Percentiles rank a stretch among this genome's conserved stretches.
These are phyloP conservation scores for Claviceps purpurea DNA, from an alignment of 2,329 filamentous ascomycete genomes.

Conservation along the genomic window DNA sequence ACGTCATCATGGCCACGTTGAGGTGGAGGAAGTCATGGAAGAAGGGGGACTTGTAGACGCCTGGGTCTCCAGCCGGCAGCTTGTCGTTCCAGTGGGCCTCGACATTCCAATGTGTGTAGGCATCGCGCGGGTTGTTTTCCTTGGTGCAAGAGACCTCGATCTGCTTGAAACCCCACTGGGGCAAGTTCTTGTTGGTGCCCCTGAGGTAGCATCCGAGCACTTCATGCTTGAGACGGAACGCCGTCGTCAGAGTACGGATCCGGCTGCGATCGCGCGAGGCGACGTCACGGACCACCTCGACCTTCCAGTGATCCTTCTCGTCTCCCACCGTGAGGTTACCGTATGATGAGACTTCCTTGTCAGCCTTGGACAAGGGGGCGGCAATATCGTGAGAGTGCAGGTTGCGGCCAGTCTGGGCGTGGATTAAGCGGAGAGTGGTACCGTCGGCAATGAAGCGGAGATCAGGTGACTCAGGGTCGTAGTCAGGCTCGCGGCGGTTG, in stretches of 20 bases:
- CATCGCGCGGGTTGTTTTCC: conserved; percentile 79
- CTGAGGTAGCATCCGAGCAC: conserved; percentile 84
- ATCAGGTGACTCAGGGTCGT: conserved; percentile 50
- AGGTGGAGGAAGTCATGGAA: conserved; percentile 94
- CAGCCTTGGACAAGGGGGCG: conserved; percentile 77
- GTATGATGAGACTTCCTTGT: conserved; percentile 90
- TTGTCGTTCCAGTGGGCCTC: conserved; percentile 91
- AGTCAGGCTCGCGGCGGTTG: conserved; percentile 65
- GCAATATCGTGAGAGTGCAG: conserved; percentile 86
- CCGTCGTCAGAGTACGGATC: conserved; percentile 82
- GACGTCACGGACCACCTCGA: conserved; percentile 85
- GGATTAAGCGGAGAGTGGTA: conserved; percentile 71
- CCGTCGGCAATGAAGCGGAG: conserved; percentile 68
- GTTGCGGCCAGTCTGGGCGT: conserved; percentile 92
- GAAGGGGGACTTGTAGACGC: conserved; percentile 92
- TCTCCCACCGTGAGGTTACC: conserved; percentile 92
- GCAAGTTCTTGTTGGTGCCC: conserved; percentile 89
- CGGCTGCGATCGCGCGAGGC: conserved; percentile 73
- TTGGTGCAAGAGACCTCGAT: conserved; percentile 95
- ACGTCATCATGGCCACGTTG: conserved; percentile 99
- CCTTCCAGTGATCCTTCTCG: conserved; percentile 92
- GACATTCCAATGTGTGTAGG: conserved; percentile 98
- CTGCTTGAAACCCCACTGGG: conserved; percentile 99
- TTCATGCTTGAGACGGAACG: conserved; percentile 76
- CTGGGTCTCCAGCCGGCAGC: conserved; percentile 76